Base-by-base conservation (phyloP, 2,329 filamentous ascomycete species). In the Colletotrichum eleusines region DNA sequence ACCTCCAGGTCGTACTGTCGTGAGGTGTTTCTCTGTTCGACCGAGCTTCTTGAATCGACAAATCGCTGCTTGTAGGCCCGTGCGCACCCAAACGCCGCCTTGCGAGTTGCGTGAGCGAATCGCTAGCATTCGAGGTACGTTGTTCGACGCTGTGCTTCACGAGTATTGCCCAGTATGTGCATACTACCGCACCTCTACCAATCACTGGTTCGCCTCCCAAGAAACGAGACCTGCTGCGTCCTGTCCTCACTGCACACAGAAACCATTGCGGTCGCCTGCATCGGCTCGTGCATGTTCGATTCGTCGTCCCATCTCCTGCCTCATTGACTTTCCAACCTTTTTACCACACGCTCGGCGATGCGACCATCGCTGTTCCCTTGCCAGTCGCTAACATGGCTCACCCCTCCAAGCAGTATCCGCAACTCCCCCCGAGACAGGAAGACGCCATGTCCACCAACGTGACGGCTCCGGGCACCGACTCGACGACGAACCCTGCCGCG, bases 401-500 rank as follows among this genome's bases (percentile, higher is more conserved):
- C 51, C 60, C 69, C 35, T 71, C 70, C 63, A 80, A 77, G 65
- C 71, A 66, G 33, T 69, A 72, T 40, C 75, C 76, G 38, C 69
- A 75, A 71, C 64, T 63, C 12, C 70, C 78, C 48, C 75, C 70
- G 70, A 76, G 75, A 62, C 72, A 74, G 60, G 58, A 65, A 60
- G 76, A 79, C 74, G 71, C 69, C 69, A 81, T 81, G 79, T 77
- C 71, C 3, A 66, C 71, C 8, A 66, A 55, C 54, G 61, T 23
- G 9, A 69, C 71, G 11, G 55, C 33, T 12, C 54, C 63, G 40
- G 46, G 54, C 20, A 57, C 63, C 31, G 63, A 69, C 42, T 77
- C 55, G 58, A 62, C 73, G 50, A 48, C 72, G 71, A 63, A 62
- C 58, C 66, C 69, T 8, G 51, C 55, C 33, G 44, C 71, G 18